Evolutionary conservation across 768 basidiomycete species (phyloP), one percentile per base, ranked within the genome.

Genomic region (Suillus paluster): DNA sequence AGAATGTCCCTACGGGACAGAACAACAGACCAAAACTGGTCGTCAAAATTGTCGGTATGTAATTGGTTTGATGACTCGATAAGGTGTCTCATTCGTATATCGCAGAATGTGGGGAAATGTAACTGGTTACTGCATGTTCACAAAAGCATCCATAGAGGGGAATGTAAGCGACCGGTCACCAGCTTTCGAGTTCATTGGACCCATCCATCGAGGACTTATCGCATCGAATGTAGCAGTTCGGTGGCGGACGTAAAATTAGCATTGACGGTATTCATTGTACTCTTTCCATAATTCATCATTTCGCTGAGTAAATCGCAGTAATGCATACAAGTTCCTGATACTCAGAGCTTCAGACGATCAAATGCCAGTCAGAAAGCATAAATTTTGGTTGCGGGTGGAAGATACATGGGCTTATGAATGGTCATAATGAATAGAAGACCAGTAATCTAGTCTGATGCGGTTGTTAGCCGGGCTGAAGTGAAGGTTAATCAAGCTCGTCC

Each of bases 1-100:
- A 99, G 78, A 94, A 95, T 66, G 94, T 98, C 0, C 86, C 95
- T 10, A 98, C 95, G 0, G 94, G 94, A 2, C 84, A 87, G 4
- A 97, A 95, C 73, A 96, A 94, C 70, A 79, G 94, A 57, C 95
- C 95, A 0, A 97, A 97, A 72, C 75, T 97, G 27, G 84, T 84
- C 3, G 94, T 95, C 12, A 95, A 94, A 75, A 92, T 97, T 58
- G 87, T 86, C 12, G 95, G 95, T 92, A 64, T 59, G 85, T 15
- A 48, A 21, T 58, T 6, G 23, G 17, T 8, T 38, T 23, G 17
- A 19, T 48, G n/a, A 3, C n/a, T 14, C 19, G 30, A 25, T 34
- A 19, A 44, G 48, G 30, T 21, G 52, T 54, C 49, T 15, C 44
- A 57, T 39, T 6, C 19, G 19, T 41, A 9, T 62, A 52, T 46